Conservation (phyloP, 1,139 yeast species). For the Magnusiomyces fungicola region DNA sequence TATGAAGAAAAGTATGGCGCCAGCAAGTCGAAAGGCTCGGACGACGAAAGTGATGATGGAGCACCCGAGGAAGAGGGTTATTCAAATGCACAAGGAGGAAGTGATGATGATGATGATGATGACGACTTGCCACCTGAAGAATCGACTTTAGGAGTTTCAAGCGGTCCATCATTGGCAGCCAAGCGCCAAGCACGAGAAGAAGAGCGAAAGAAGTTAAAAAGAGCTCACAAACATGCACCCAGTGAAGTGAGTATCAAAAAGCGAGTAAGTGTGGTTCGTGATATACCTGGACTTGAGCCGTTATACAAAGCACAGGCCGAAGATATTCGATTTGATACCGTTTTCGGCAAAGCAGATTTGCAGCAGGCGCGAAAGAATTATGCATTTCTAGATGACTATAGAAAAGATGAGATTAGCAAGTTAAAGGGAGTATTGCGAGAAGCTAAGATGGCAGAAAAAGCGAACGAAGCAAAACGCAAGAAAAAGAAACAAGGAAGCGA, state of each 20-base stretch:
- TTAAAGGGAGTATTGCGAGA: constrained; percentile 29
- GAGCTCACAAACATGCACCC: constrained; percentile 65
- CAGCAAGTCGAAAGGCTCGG: constrained; percentile 17
- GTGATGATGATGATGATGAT: constrained; percentile 17
- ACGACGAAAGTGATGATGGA: constrained; percentile 13
- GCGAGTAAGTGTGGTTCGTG: constrained; percentile 63
- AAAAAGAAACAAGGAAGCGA: constrained; percentile 31
- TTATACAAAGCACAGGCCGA: constrained; percentile 24
- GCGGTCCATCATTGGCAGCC: constrained; percentile 1
- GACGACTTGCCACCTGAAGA: constrained; percentile 23
- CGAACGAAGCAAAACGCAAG: constrained; percentile 22
- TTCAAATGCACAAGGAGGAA: neutral
- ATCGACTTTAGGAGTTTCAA: neutral
- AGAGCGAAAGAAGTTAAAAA: constrained; percentile 17
- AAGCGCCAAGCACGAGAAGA: constrained; percentile 2
- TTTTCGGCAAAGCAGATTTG: constrained; percentile 76
- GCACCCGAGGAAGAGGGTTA: neutral
- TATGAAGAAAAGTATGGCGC: constrained; percentile 29
- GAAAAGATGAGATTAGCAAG: constrained; percentile 55
- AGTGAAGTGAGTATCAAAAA: constrained; percentile 61
- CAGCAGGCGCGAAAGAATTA: constrained; percentile 61
- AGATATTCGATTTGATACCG: constrained; percentile 86
- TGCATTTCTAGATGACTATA: constrained; percentile 76
- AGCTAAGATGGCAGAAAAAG: constrained; percentile 44
- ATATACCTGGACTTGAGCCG: constrained; percentile 60